Conservation (phyloP, 768 basidiomycete genomes). For the Lactarius psammicola region DNA sequence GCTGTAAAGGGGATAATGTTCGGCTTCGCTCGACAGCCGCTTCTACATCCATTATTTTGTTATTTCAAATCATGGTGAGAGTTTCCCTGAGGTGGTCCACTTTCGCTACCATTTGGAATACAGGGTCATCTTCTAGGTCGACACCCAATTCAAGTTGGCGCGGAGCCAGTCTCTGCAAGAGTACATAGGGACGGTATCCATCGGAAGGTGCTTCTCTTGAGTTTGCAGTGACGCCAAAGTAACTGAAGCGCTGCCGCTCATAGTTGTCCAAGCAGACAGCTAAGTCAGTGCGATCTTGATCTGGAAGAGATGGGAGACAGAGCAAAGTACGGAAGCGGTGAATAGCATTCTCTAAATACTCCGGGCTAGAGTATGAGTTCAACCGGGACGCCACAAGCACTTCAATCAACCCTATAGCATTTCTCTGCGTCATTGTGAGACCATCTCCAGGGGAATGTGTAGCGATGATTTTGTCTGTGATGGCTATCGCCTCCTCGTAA, state of each 20-base stretch:
- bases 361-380: too few species aligned
- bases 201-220: too few species aligned
- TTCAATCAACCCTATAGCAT: too few species aligned
- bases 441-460: too few species aligned
- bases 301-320: not conserved
- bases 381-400: too few species aligned
- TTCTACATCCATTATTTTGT: not conserved
- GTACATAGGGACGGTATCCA: too few species aligned
- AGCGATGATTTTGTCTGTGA: not conserved
- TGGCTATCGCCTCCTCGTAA: not conserved
- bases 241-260: too few species aligned
- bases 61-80: not conserved
- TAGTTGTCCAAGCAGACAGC: not conserved
- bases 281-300: not conserved
- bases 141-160: too few species aligned
- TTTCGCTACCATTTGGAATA: not conserved
- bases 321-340: not conserved
- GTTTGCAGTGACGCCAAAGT: too few species aligned
- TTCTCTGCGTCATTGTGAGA: too few species aligned
- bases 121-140: not conserved
- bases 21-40: not conserved
- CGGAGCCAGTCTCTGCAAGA: too few species aligned
- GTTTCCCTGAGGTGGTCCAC: not conserved
- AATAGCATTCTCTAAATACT: too few species aligned
- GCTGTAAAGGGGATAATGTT: not conserved